phyloP scores from a whole-genome alignment of 306 rosid genomes.

The Pterocarpus santalinus region DNA sequence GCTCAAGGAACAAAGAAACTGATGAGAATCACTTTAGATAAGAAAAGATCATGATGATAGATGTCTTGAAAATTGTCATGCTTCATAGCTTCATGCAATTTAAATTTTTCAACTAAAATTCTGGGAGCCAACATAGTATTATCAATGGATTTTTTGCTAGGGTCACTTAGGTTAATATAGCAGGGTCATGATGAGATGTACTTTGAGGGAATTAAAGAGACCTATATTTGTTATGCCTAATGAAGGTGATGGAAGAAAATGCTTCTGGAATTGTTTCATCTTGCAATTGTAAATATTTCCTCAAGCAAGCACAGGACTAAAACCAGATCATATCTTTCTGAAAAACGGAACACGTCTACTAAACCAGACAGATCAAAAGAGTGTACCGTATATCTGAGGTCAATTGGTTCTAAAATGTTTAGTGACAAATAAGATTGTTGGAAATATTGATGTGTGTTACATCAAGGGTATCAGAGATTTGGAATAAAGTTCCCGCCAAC shows the following conservation, averaged over 20 bases:
- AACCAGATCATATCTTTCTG: background rate
- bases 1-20: constrained; percentile 40
- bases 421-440: no score
- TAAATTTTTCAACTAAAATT: background rate
- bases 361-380: no score
- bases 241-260: background rate
- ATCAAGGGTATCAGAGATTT: no score
- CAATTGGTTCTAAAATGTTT: no score
- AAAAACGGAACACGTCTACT: background rate
- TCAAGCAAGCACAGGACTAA: background rate
- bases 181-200: background rate
- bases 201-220: background rate
- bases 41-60: constrained; percentile 12
- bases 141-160: background rate
- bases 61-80: background rate
- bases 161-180: background rate
- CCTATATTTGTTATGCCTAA: background rate
- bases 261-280: background rate
- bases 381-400: no score
- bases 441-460: no score
- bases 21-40: constrained; percentile 36
- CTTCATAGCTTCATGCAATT: constrained; percentile 19
- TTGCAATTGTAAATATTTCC: background rate
- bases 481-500: no score
- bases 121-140: background rate